phyloP scores from a whole-genome alignment of 192 early-diverging fungal genomes.

The Coemansia sp. region DNA sequence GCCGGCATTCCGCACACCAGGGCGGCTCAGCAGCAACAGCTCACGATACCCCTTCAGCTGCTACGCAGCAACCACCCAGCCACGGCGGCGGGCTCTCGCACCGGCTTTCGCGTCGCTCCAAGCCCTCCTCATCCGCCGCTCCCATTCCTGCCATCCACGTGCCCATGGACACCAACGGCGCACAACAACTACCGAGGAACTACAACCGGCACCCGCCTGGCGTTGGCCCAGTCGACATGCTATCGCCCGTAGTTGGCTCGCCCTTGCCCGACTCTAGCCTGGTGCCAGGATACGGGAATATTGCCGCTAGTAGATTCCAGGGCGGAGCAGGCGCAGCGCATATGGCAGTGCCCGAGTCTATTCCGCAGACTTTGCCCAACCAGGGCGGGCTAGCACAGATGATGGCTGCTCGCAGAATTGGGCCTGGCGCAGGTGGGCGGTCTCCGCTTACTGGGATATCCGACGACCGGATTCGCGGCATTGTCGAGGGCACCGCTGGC shows the following conservation, averaged over 20 bases:
- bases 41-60: neutral
- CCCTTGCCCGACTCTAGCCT: constrained; percentile 43
- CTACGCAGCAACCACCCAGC: constrained; percentile 4
- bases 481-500: constrained; percentile 18
- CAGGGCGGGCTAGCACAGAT: constrained; percentile 53
- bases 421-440: constrained; percentile 31
- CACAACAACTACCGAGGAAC: constrained; percentile 9
- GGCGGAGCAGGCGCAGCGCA: constrained; percentile 10
- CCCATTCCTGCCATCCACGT: constrained; percentile 30
- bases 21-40: constrained; percentile 8
- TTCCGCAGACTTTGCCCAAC: constrained; percentile 56
- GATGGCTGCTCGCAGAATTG: constrained; percentile 49
- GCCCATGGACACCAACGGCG: constrained; percentile 2
- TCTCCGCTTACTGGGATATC: constrained; percentile 51
- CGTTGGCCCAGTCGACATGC: constrained; percentile 52
- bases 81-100: constrained; percentile 31
- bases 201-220: constrained; percentile 16
- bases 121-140: constrained; percentile 34
- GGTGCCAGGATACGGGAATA: constrained; percentile 3
- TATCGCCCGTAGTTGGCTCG: constrained; percentile 52
- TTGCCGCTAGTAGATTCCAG: constrained; percentile 6
- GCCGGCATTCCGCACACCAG: constrained; percentile 37
- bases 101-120: constrained; percentile 46
- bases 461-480: constrained; percentile 38
- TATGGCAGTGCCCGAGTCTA: constrained; percentile 48